Percentiles rank a stretch among this genome's conserved stretches.
Evolutionary conservation across 345 rosid species (phyloP).

Genomic region (Rhizophora mangle): DNA sequence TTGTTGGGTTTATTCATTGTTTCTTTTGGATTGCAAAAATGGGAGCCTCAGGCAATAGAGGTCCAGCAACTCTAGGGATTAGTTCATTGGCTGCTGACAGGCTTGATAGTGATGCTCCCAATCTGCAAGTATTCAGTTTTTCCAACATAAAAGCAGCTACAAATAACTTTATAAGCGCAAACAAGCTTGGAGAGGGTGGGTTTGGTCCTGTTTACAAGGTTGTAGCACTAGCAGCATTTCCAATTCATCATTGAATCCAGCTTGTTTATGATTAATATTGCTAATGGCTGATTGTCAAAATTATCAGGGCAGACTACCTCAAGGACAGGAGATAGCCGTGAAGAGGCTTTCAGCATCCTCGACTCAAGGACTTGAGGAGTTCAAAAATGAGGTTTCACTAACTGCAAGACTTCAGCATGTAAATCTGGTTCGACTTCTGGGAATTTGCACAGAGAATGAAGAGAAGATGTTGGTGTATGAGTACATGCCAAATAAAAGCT

Average conservation of each 20-base stretch:
- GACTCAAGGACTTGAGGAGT: slow-evolving; percentile 38
- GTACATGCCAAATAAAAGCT: slow-evolving; percentile 36
- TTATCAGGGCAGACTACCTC: slow-evolving; percentile 28
- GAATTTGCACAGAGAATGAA: slow-evolving; percentile 34
- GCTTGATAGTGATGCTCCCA: slow-evolving; percentile 17
- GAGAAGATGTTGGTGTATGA: slow-evolving; percentile 45
- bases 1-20: not conserved
- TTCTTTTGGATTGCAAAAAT: not conserved
- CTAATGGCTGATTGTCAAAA: not conserved
- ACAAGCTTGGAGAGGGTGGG: slow-evolving; percentile 45
- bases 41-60: not conserved
- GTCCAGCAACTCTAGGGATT: not conserved
- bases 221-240: not conserved
- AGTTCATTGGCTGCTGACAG: not conserved
- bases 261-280: not conserved
- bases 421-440: slow-evolving; percentile 35
- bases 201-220: slow-evolving; percentile 47
- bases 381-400: slow-evolving; percentile 35
- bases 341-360: slow-evolving; percentile 42
- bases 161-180: slow-evolving; percentile 30
- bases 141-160: slow-evolving; percentile 34
- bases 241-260: not conserved
- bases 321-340: slow-evolving; percentile 41
- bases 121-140: slow-evolving; percentile 26
- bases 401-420: slow-evolving; percentile 44